Percentiles rank a stretch among this genome's conserved stretches.
phyloP scores from a whole-genome alignment of 148 eudicot species.

The Bassia scoparia region DNA sequence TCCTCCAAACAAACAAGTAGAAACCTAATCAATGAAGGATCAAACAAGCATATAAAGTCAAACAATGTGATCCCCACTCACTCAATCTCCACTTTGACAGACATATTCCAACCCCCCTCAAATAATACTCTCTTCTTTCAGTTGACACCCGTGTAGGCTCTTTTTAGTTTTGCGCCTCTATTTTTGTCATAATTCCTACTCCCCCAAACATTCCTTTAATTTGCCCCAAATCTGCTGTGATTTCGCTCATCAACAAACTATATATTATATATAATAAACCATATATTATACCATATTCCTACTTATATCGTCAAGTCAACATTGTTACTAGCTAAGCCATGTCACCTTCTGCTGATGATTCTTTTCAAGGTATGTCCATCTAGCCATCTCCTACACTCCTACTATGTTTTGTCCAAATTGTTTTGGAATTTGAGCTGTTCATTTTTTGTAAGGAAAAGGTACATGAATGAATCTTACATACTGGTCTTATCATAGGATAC shows the following conservation, averaged over 20 bases:
- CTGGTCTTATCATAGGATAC: no score
- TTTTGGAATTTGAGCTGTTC: no score
- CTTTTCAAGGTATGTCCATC: not conserved
- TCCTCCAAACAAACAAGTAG: no score
- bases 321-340: not conserved
- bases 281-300: no score
- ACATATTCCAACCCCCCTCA: slow-evolving; percentile 12
- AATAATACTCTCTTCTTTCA: slow-evolving; percentile 13
- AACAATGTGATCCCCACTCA: not conserved
- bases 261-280: no score
- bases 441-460: no score
- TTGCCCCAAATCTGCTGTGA: not conserved
- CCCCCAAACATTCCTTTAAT: not conserved
- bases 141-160: slow-evolving; percentile 12
- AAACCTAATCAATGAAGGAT: no score
- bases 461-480: no score
- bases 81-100: slow-evolving; percentile 3
- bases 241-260: no score
- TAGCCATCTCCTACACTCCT: not conserved
- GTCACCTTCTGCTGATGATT: not conserved
- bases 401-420: no score
- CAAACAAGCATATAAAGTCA: not conserved
- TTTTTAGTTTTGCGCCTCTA: no score
- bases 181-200: not conserved
- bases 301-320: not conserved